phyloP scores from a whole-genome alignment of 192 early-diverging fungal species.

The Coemansia sp. region DNA sequence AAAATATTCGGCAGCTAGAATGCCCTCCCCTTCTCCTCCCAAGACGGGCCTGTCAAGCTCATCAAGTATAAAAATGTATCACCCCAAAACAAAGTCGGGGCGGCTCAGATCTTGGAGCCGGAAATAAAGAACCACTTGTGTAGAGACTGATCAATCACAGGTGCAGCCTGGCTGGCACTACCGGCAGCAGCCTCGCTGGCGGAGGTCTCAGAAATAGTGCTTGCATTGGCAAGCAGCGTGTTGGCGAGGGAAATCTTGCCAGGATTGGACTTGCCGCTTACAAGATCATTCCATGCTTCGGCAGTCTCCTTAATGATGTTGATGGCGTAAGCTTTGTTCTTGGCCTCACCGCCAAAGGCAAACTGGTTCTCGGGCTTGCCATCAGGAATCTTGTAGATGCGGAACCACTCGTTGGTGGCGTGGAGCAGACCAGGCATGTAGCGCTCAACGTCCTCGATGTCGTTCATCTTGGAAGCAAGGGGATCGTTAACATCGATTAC shows the following conservation, averaged over 20 bases:
- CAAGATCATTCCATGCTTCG: constrained; percentile 90
- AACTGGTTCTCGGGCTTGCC: constrained; percentile 99
- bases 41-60: too few species aligned
- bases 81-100: neutral
- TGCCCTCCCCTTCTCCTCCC: too few species aligned
- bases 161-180: constrained; percentile 44
- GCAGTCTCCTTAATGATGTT: constrained; percentile 90
- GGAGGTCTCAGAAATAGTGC: constrained; percentile 61
- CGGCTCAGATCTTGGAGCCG: constrained; percentile 63
- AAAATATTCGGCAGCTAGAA: too few species aligned
- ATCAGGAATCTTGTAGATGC: constrained; percentile 99
- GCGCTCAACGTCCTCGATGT: constrained; percentile 98
- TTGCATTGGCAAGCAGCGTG: constrained; percentile 71
- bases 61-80: neutral
- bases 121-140: constrained; percentile 99
- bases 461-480: constrained; percentile 93
- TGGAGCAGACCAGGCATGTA: constrained; percentile 94
- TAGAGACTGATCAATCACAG: constrained; percentile 55
- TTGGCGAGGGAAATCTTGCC: constrained; percentile 75
- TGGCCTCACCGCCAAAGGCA: constrained; percentile 90
- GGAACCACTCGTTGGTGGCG: constrained; percentile 99
- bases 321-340: constrained; percentile 81
- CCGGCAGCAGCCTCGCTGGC: constrained; percentile 61
- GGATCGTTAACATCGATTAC: constrained; percentile 98
- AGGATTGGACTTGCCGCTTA: constrained; percentile 69